These are phyloP conservation scores for Stylosanthes scabra DNA, from an alignment of 331 rosid species.

Conservation along the genomic window DNA sequence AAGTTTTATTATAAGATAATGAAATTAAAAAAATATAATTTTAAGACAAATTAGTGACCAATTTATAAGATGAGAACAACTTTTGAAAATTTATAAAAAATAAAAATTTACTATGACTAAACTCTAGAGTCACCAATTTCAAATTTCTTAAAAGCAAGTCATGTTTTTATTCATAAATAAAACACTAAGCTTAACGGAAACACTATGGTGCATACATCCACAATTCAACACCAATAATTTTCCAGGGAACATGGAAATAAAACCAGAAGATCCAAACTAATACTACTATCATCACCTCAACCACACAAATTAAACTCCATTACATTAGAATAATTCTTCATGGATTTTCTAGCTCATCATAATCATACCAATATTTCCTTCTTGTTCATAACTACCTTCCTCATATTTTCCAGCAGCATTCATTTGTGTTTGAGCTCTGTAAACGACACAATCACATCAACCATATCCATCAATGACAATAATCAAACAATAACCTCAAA, in stretches of 20 bases:
- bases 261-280: slow-evolving; percentile 12
- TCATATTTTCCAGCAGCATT: slow-evolving; percentile 22
- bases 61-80: too few species aligned
- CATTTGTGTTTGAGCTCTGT: background rate
- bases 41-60: too few species aligned
- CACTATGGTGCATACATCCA: background rate
- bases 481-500: slow-evolving; percentile 29
- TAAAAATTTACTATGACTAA: too few species aligned
- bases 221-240: slow-evolving; percentile 12
- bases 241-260: background rate
- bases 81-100: too few species aligned
- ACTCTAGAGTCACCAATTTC: too few species aligned
- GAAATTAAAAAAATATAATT: too few species aligned
- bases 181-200: background rate
- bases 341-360: slow-evolving; percentile 24
- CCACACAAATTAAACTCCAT: background rate
- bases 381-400: background rate
- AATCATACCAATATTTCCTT: background rate
- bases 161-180: too few species aligned
- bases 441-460: slow-evolving; percentile 32
- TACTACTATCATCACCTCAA: background rate
- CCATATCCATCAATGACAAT: slow-evolving; percentile 21
- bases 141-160: too few species aligned
- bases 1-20: too few species aligned
- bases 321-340: slow-evolving; percentile 17